Evolutionary conservation across 2,329 filamentous ascomycete genomes (phyloP).

Genomic region (Arthrobotrys musiformis): DNA sequence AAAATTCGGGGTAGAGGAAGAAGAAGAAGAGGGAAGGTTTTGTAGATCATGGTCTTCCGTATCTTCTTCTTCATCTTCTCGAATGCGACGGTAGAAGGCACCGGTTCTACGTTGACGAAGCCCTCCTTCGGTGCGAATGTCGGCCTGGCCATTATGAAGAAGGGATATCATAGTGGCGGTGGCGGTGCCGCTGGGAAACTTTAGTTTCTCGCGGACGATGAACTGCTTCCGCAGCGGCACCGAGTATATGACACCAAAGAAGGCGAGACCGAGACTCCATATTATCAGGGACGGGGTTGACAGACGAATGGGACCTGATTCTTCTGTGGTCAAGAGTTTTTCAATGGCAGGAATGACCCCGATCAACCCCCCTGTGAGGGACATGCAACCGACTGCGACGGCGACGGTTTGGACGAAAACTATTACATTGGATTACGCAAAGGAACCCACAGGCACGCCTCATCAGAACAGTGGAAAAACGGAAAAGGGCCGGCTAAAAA

Average conservation of each 20-base stretch:
- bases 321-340: conserved; percentile 79
- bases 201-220: conserved; percentile 89
- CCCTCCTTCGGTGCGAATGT: conserved; percentile 55
- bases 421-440: conserved; percentile 33
- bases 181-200: conserved; percentile 94
- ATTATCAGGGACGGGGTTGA: conserved; percentile 81
- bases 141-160: conserved; percentile 69
- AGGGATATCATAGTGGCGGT: conserved; percentile 93
- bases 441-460: neutral
- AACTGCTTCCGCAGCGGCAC: conserved; percentile 88
- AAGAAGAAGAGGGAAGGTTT: neutral
- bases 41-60: neutral
- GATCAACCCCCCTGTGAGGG: conserved; percentile 92
- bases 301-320: conserved; percentile 79
- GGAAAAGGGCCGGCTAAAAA: neutral
- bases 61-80: conserved; percentile 28
- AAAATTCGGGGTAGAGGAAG: conserved; percentile 61
- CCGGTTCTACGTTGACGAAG: conserved; percentile 58
- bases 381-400: conserved; percentile 95
- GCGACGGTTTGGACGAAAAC: conserved; percentile 96
- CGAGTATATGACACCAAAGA: conserved; percentile 96
- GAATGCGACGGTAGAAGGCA: conserved; percentile 43
- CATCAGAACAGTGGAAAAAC: neutral
- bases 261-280: conserved; percentile 92
- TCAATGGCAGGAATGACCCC: conserved; percentile 81